These are phyloP conservation scores for Forsythia viridissima DNA, from an alignment of 257 asterid species.

Conservation along the genomic window DNA sequence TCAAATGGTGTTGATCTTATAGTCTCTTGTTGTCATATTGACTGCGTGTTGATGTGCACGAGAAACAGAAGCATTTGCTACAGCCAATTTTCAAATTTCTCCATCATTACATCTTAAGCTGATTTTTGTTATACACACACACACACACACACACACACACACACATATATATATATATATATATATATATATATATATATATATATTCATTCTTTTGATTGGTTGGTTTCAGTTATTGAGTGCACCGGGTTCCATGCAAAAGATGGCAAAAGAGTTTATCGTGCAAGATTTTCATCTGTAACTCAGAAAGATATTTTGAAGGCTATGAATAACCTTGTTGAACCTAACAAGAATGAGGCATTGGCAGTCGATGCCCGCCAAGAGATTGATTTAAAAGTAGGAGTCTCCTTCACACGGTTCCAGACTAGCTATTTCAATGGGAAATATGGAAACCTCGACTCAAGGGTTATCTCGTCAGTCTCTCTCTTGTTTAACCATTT, in stretches of 20 bases:
- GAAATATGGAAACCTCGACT: constrained; percentile 94
- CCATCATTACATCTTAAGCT: constrained; percentile 14
- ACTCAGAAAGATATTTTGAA: constrained; percentile 80
- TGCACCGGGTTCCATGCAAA: constrained; percentile 66
- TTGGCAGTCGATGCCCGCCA: constrained; percentile 95
- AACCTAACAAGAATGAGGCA: constrained; percentile 85
- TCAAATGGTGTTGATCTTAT: constrained; percentile 3
- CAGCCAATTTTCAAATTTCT: constrained; percentile 11
- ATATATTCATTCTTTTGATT: constrained; percentile 9
- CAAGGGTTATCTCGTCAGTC: constrained; percentile 92
- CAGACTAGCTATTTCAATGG: constrained; percentile 93
- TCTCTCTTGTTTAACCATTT: constrained; percentile 23
- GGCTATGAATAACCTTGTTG: constrained; percentile 75
- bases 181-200: not conserved
- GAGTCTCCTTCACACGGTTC: constrained; percentile 91
- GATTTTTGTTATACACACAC: not conserved
- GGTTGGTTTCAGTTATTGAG: constrained; percentile 66
- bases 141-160: too few species aligned
- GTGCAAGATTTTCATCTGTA: constrained; percentile 92
- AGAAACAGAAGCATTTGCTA: not conserved
- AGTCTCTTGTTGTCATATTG: constrained; percentile 9
- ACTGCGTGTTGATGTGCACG: constrained; percentile 1
- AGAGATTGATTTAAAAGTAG: constrained; percentile 95
- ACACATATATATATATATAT: too few species aligned
- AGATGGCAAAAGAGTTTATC: constrained; percentile 60